Conservation (phyloP, 73 alveolate species). For the Paramecium octaurelia region DNA sequence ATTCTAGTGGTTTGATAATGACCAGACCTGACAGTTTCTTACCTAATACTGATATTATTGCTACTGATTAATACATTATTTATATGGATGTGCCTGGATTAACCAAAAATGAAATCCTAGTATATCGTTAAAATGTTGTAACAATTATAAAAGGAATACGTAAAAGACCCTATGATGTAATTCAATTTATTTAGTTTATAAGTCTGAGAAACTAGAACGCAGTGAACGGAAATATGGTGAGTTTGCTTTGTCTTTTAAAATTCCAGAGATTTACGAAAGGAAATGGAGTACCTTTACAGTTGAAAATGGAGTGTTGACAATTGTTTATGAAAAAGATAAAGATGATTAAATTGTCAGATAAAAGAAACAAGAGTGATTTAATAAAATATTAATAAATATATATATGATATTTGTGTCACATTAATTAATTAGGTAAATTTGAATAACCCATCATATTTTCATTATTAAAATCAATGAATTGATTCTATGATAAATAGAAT, state of each 20-base stretch:
- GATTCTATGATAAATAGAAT: not conserved
- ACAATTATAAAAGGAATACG: slow-evolving; percentile 51
- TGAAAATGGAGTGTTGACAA: slow-evolving; percentile 58
- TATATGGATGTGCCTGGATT: slow-evolving; percentile 66
- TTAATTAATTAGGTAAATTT: slow-evolving; percentile 21
- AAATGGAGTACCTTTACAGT: slow-evolving; percentile 53
- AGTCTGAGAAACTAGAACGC: slow-evolving; percentile 46
- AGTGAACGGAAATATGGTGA: slow-evolving; percentile 66
- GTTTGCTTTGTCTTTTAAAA: slow-evolving; percentile 50
- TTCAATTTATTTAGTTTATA: not conserved
- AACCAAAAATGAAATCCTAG: slow-evolving; percentile 48
- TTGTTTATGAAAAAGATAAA: slow-evolving; percentile 58
- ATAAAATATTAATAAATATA: not conserved
- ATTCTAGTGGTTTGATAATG: slow-evolving; percentile 56
- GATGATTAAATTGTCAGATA: slow-evolving; percentile 49
- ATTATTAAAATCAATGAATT: not conserved
- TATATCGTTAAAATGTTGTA: slow-evolving; percentile 51
- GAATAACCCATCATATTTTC: not conserved
- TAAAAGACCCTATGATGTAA: slow-evolving; percentile 46
- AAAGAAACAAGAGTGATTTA: not conserved
- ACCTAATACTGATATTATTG: slow-evolving; percentile 62
- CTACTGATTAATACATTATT: slow-evolving; percentile 54
- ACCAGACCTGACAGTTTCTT: slow-evolving; percentile 61
- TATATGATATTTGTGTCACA: not conserved
- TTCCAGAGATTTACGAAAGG: slow-evolving; percentile 62